Evolutionary conservation across 2,329 filamentous ascomycete species (phyloP).

Genomic region (Colletotrichum sp.): DNA sequence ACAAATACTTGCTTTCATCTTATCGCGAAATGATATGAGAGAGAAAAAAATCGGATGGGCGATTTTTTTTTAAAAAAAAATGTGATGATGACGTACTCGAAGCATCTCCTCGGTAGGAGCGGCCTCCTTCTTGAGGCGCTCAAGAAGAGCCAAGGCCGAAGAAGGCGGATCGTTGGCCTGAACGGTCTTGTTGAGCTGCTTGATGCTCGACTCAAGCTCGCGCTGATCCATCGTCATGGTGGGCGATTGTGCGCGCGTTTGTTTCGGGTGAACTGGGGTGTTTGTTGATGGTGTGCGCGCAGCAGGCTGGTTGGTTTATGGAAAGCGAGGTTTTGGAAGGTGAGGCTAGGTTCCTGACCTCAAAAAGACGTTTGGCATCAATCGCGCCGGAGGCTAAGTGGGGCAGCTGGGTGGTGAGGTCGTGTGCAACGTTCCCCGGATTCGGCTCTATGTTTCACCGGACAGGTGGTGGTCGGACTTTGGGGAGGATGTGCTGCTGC

Average conservation of each 20-base stretch:
- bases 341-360: slow-evolving; percentile 1
- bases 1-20: not conserved
- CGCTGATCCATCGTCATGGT: slow-evolving; percentile 70
- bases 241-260: not conserved
- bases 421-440: not conserved
- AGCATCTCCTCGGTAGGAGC: slow-evolving; percentile 88
- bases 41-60: not conserved
- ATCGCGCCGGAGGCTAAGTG: slow-evolving; percentile 13
- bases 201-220: slow-evolving; percentile 78
- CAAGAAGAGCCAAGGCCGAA: slow-evolving; percentile 76
- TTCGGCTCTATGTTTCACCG: slow-evolving; percentile 11
- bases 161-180: slow-evolving; percentile 75
- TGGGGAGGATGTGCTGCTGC: not conserved
- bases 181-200: slow-evolving; percentile 81
- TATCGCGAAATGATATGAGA: not conserved
- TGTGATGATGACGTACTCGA: slow-evolving; percentile 60
- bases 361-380: slow-evolving; percentile 9
- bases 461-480: not conserved
- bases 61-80: not conserved
- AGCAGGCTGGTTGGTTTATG: not conserved
- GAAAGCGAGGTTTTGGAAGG: not conserved
- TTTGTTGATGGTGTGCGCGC: not conserved
- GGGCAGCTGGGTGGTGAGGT: not conserved
- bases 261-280: not conserved
- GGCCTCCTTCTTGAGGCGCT: slow-evolving; percentile 80